Base-by-base conservation (phyloP, 1,284 basidiomycete species). In the Sporisorium sorghi region DNA sequence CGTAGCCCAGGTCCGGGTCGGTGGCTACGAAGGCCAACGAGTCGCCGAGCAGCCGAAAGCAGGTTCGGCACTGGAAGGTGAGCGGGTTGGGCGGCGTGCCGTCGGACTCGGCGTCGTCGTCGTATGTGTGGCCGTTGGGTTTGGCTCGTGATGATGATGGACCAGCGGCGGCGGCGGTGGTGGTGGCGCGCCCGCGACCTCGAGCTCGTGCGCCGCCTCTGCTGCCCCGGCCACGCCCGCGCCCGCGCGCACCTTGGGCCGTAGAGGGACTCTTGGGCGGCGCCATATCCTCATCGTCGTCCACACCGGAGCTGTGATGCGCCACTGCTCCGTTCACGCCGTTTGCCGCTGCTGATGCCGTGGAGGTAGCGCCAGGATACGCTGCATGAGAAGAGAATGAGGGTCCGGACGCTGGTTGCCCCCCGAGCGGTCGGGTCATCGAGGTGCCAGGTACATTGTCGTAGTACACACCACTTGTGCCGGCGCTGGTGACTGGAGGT, bases 41-140 rank as follows among this genome's bases (percentile, higher is more conserved):
- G 46, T 80, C 78, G 30, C 66, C 76, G 2, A 80, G 44, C 8
- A 78, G 51, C 0, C 71, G 58, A 23, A 63, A 71, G 49, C 78
- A 80, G 2, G 24, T 9, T 0, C 58, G 49, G 30, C 78, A 80
- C 43, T 80, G 78, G 19, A 80, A 78, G 19, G 67, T 73, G 23
- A 78, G 61, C 2, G 72, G 70, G 49, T 55, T 68, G 49, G 56
- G 56, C 2, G 58, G 51, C 0, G 49, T 5, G n/a, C 39, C 11
- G 19, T 54, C 54, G 3, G 42, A 35, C 14, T 53, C 65, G 4
- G 35, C 35, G n/a, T 51, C 62, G 2, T 54, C 46, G 12, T 49
- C n/a, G n/a, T n/a, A n/a, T n/a, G n/a, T 17, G 14, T 37, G 35
- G n/a, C 39, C 24, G 21, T 51, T 44, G 32, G 35, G 24, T 11